These are phyloP conservation scores for Phytophthora megakarya DNA, from an alignment of 352 stramenopile genomes.

Conservation along the genomic window DNA sequence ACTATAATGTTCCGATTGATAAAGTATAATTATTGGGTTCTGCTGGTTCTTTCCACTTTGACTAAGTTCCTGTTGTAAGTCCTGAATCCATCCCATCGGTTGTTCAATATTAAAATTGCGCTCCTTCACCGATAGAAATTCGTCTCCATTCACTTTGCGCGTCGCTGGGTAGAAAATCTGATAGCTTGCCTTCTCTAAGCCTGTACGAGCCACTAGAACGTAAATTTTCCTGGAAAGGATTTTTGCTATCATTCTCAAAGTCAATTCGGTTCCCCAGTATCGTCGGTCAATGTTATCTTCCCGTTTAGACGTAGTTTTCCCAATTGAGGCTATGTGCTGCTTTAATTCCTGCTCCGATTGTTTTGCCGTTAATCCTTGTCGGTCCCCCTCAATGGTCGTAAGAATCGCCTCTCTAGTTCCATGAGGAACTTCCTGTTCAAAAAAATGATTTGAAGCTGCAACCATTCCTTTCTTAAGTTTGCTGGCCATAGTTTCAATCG, in stretches of 20 bases:
- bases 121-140: not conserved
- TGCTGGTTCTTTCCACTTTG: no score
- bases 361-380: no score
- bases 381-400: not conserved
- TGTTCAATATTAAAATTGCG: not conserved
- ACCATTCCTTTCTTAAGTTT: not conserved
- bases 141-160: not conserved
- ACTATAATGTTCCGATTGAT: no score
- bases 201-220: not conserved
- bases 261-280: not conserved
- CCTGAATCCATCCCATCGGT: not conserved
- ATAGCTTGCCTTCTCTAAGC: not conserved
- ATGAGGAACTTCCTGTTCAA: not conserved
- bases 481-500: not conserved
- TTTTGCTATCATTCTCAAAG: not conserved
- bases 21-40: no score
- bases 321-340: not conserved
- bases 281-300: not conserved
- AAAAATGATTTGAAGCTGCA: not conserved
- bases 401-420: not conserved
- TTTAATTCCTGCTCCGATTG: not conserved
- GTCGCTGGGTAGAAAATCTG: not conserved
- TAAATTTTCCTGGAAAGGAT: not conserved
- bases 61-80: not conserved
- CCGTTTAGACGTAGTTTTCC: not conserved